Base-by-base conservation (phyloP, 2,329 filamentous ascomycete genomes). In the Didymellaceae sp. region DNA sequence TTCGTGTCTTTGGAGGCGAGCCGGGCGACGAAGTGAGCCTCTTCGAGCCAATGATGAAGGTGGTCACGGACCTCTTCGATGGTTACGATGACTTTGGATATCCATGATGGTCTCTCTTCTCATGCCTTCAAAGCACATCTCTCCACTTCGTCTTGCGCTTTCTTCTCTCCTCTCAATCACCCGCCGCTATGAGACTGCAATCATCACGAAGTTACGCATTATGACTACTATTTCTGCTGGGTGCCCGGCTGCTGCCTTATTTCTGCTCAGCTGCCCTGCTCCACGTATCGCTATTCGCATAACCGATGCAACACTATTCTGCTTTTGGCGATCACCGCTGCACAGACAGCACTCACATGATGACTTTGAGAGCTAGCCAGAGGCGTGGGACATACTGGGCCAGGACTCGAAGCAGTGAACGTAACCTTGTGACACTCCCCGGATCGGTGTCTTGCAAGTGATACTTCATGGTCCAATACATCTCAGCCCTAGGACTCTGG, bases 41-140 rank as follows among this genome's bases (percentile, higher is more conserved):
- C 11, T 66, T 76, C 41, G 75, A 73, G 41, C 71, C 74, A 2
- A 78, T 78, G 76, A 59, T 78, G 52, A 75, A 75, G 61, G 76
- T 78, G 9, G 76, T 78, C 16, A 74, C 75, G 44, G 71, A 74
- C 54, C 67, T 78, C 11, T 78, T 78, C 56, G 68, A 77, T 47
- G 75, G 74, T 24, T 61, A 67, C 45, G 71, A 74, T 52, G 76
- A 78, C 59, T 78, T 77, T 51, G 71, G 75, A 42, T 74, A 77
- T 55, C 69, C 73, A 31, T 76, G 65, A 71, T 52, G 43, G 39
- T 46, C 44, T 42, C 18, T 16, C 21, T 34, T 46, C n/a, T 28
- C 43, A 42, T 31, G 26, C 21, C 6, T 18, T 41, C 21, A 38
- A 33, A 46, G 42, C 48, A 28, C 37, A 43, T 43, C 54, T 30